Conservation (phyloP, 345 rosid species). For the Anacardium occidentale region DNA sequence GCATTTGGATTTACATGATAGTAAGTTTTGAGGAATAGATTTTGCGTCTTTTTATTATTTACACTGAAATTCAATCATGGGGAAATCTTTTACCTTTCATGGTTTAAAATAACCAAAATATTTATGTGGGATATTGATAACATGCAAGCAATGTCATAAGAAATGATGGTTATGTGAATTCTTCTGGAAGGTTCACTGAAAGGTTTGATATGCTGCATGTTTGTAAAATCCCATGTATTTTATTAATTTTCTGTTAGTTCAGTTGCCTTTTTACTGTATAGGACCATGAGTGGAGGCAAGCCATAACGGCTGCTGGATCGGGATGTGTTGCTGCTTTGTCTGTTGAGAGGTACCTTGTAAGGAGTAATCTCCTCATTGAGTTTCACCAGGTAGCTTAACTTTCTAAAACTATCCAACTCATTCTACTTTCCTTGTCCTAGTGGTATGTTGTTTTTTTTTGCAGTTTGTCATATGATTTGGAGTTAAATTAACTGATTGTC, state of each 20-base stretch:
- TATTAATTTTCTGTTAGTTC: background rate
- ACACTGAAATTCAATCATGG: background rate
- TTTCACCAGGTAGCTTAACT: slow-evolving; percentile 79
- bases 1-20: background rate
- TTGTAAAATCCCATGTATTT: background rate
- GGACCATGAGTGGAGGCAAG: slow-evolving; percentile 99
- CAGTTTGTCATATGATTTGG: slow-evolving; percentile 1
- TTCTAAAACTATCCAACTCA: slow-evolving; percentile 4
- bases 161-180: background rate
- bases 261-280: slow-evolving; percentile 22
- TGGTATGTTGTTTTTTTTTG: background rate
- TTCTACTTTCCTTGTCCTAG: background rate
- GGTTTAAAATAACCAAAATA: background rate
- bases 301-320: slow-evolving; percentile 93
- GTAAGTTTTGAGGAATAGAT: background rate
- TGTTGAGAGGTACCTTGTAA: slow-evolving; percentile 88
- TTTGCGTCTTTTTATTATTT: background rate
- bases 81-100: background rate
- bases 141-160: background rate
- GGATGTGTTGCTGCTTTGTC: slow-evolving; percentile 98
- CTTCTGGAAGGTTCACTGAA: background rate
- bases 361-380: slow-evolving; percentile 80
- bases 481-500: background rate
- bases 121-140: background rate
- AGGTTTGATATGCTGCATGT: background rate